Conservation (phyloP, 139 green algal species). For the Coelastrella sp. region DNA sequence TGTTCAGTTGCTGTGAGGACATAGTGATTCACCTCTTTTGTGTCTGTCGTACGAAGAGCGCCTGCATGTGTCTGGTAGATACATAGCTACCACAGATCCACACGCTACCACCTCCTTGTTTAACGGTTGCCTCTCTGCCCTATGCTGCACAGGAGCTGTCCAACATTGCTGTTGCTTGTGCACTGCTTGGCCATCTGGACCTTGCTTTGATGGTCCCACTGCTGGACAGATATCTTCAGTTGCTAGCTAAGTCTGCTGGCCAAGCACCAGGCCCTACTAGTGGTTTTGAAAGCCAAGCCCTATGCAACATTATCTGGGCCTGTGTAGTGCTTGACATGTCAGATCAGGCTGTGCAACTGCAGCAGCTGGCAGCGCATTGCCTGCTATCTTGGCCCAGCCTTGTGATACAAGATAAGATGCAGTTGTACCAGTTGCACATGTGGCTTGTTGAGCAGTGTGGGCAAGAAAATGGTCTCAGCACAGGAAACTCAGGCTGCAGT, state of each 20-base stretch:
- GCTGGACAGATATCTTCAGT: not conserved
- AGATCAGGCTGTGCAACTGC: not conserved
- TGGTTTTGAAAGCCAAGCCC: not conserved
- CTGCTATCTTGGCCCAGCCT: not conserved
- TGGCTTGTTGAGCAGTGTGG: slow-evolving; percentile 26
- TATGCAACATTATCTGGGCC: slow-evolving; percentile 25
- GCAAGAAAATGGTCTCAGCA: not conserved
- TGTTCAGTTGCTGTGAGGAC: no score
- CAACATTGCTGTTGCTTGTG: slow-evolving; percentile 13
- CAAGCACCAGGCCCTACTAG: not conserved
- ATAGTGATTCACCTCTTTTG: no score
- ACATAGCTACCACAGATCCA: no score
- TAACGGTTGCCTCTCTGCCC: not conserved
- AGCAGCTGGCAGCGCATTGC: not conserved
- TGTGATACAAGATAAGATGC: not conserved
- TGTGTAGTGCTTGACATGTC: slow-evolving; percentile 5
- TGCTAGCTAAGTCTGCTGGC: not conserved
- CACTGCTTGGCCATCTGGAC: not conserved
- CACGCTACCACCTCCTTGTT: no score
- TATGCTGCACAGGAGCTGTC: slow-evolving; percentile 4
- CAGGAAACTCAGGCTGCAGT: not conserved
- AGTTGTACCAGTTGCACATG: slow-evolving; percentile 43
- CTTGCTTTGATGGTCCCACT: not conserved
- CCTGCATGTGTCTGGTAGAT: no score
- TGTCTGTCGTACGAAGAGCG: no score